Base-by-base conservation (phyloP, 176 grass and related monocot genomes). In the Triticum monococcum region DNA sequence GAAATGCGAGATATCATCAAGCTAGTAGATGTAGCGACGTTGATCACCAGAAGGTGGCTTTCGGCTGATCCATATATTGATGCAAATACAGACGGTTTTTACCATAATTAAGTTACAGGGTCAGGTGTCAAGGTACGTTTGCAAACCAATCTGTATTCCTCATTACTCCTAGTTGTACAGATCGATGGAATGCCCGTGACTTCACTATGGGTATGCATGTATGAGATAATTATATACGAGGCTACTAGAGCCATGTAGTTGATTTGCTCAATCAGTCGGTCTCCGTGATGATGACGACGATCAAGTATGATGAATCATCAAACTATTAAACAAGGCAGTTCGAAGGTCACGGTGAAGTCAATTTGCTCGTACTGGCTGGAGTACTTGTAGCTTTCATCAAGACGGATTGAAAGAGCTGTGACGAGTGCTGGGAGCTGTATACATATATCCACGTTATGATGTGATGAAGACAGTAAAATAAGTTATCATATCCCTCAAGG, bases 341-440 rank as follows among this genome's bases (percentile, higher is more conserved):
- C n/a, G 16, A 50, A 73, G 75, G 82, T 80, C 77, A 43, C 41
- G 57, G 28, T 74, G 48, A 52, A 89, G 87, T 85, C 87, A 80
- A 80, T 1, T 73, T 75, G 8, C 43, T 30, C 30, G 65, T 33
- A 50, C 72, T 50, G 50, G 72, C 25, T 75, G 16, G 72, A 59
- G 54, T 89, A 52, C 38, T 33, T 24, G 87, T 80, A 80, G 82
- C 67, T 89, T 89, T 85, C 57, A 40, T 31, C 23, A 23, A 73
- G 75, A 72, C 64, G 69, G 40, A 73, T 64, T 73, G 56, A 84
- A 79, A 72, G 75, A 72, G 50, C 31, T 16, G 16, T 73, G 87
- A 72, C 56, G 32, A 46, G 14, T 40, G 30, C 72, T 62, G 2
- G 25, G 45, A 26, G 22, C 11, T 60, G 30, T 88, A 46, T 46